A percentile compares a stretch with the other conserved stretches of the same genome.
Evolutionary conservation across 306 rosid genomes (phyloP).

Genomic region (Fragaria ananassa): DNA sequence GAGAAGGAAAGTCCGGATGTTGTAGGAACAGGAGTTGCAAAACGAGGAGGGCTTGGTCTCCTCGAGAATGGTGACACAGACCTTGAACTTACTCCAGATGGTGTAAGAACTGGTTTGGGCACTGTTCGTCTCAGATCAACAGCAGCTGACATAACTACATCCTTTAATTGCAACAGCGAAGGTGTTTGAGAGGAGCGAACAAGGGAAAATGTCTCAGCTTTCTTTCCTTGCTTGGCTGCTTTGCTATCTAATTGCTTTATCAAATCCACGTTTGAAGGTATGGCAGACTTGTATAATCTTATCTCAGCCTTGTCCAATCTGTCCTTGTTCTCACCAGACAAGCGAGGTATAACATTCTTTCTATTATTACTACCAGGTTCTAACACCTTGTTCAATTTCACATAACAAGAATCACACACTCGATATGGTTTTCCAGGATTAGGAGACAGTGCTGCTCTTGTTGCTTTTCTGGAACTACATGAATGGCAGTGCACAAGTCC

Average conservation of each 20-base stretch:
- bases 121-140: conserved; percentile 66
- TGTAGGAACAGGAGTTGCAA: conserved; percentile 93
- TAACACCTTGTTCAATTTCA: conserved; percentile 77
- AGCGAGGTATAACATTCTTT: conserved; percentile 70
- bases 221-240: conserved; percentile 95
- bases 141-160: conserved; percentile 71
- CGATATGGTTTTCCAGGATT: conserved; percentile 83
- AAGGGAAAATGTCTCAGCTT: conserved; percentile 78
- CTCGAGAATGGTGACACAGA: conserved; percentile 90
- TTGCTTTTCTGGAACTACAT: conserved; percentile 88
- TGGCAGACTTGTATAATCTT: conserved; percentile 55
- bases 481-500: conserved; percentile 99
- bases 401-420: conserved; percentile 88
- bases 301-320: conserved; percentile 81
- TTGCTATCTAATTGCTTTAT: conserved; percentile 91
- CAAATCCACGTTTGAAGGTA: conserved; percentile 88
- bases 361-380: conserved; percentile 56
- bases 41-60: conserved; percentile 93
- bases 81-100: conserved; percentile 83
- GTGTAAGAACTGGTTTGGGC: conserved; percentile 69
- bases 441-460: conserved; percentile 88
- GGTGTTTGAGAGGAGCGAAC: conserved; percentile 72
- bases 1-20: conserved; percentile 93
- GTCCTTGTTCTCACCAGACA: conserved; percentile 96
- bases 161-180: conserved; percentile 82